These are phyloP conservation scores for Talaromyces nanjingensis DNA, from an alignment of 495 filamentous ascomycete genomes.

Conservation along the genomic window DNA sequence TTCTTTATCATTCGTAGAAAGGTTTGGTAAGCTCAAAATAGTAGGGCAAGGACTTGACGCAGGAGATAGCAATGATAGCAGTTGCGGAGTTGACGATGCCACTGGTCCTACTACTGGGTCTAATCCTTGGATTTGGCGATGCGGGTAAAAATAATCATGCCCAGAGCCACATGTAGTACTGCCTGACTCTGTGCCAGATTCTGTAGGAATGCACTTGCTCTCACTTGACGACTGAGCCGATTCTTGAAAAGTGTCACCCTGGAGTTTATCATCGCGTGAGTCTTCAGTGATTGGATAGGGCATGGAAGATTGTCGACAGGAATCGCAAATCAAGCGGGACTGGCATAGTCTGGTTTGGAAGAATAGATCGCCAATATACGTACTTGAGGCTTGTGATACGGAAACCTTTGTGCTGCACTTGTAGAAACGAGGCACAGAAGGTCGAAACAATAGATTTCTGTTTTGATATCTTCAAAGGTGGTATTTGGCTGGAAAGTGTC, in stretches of 20 bases:
- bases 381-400: neutral
- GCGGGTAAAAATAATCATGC: neutral
- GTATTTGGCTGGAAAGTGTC: neutral
- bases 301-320: neutral
- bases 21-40: neutral
- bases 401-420: neutral
- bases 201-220: neutral
- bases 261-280: neutral
- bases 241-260: neutral
- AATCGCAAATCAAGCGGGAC: neutral
- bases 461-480: neutral
- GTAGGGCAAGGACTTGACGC: neutral
- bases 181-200: neutral
- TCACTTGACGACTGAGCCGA: neutral
- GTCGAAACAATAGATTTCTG: neutral
- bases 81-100: neutral
- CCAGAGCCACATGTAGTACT: neutral
- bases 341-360: neutral
- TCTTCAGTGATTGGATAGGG: neutral
- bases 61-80: neutral
- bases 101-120: neutral
- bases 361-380: neutral
- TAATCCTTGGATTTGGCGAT: neutral
- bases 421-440: neutral
- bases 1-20: neutral